phyloP scores from a whole-genome alignment of 2,329 filamentous ascomycete species.

The Botryotinia globosa region DNA sequence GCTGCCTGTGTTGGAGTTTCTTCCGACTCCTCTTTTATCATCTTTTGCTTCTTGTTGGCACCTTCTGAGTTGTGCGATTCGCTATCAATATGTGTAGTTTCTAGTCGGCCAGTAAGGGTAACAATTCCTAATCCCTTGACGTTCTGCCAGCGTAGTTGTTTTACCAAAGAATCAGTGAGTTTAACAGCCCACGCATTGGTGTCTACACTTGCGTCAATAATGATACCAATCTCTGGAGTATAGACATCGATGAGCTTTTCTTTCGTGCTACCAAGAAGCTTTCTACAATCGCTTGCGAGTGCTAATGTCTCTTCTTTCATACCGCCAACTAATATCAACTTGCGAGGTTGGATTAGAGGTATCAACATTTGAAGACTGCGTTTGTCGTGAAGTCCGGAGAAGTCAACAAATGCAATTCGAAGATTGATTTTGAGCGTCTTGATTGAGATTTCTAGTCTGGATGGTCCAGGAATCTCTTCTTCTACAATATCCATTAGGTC shows the following conservation, averaged over 20 bases:
- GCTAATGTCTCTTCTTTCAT: conserved; percentile 72
- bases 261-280: conserved; percentile 52
- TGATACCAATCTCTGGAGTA: conserved; percentile 70
- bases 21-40: conserved; percentile 46
- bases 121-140: conserved; percentile 87
- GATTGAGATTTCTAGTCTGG: conserved; percentile 66
- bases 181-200: conserved; percentile 97
- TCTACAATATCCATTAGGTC: conserved; percentile 58
- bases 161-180: conserved; percentile 78
- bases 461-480: conserved; percentile 60
- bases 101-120: conserved; percentile 76
- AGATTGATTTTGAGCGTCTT: conserved; percentile 67
- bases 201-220: conserved; percentile 88
- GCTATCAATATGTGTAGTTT: conserved; percentile 48
- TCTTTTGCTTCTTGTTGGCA: conserved; percentile 45
- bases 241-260: conserved; percentile 67
- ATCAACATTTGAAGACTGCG: conserved; percentile 93
- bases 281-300: conserved; percentile 77
- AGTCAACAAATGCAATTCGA: conserved; percentile 84
- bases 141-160: conserved; percentile 90
- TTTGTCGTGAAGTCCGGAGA: conserved; percentile 87
- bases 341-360: conserved; percentile 87
- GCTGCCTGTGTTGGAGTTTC: conserved; percentile 30
- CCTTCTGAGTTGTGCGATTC: conserved; percentile 39
- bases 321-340: conserved; percentile 88